Base-by-base conservation (phyloP, 306 rosid genomes). In the Luffa aegyptiaca region DNA sequence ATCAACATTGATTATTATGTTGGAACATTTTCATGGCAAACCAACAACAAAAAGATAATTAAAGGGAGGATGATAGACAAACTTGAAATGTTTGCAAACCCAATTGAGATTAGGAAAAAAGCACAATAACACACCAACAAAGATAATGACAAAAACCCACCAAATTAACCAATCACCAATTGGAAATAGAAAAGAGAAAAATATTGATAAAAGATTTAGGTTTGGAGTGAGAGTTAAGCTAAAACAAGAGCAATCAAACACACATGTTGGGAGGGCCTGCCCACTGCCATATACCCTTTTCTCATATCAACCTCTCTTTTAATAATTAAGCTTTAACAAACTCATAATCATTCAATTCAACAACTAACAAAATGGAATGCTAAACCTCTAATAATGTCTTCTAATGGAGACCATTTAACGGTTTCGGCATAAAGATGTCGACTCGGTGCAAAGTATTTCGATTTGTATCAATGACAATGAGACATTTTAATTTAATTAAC, bases 141-240 rank as follows among this genome's bases (percentile, higher is more conserved):
- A 66, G 12, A 66, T 66, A 59, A 13, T 64, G 71, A 39, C 48
- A 39, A 65, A 65, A 16, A 16, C 73, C 73, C 73, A 65, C 49
- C 49, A 39, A 64, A 66, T 65, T 16, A n/a, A n/a, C 5, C 17
- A 61, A 62, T 62, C 41, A 62, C 41, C 41, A 62, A 62, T 5
- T 61, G 17, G 68, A 4, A 42, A 68, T 42, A 1, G 52, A 42
- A n/a, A 69, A 69, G 35, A 10, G 49, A 68, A n/a, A n/a, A n/a
- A 68, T 42, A 9, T 26, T 26, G 31, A 26, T 26, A 42, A 3
- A 66, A 20, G 14, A 12, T 26, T 37, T 68, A 16, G 41, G 48
- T 37, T 69, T 69, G 31, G 75, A 69, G 75, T 69, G 10, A 42
- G 75, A 42, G 33, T 69, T 69, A 69, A 69, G 75, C 53, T 42